These are phyloP conservation scores for Meripilus lineatus DNA, from an alignment of 1,284 basidiomycete species.

Conservation along the genomic window DNA sequence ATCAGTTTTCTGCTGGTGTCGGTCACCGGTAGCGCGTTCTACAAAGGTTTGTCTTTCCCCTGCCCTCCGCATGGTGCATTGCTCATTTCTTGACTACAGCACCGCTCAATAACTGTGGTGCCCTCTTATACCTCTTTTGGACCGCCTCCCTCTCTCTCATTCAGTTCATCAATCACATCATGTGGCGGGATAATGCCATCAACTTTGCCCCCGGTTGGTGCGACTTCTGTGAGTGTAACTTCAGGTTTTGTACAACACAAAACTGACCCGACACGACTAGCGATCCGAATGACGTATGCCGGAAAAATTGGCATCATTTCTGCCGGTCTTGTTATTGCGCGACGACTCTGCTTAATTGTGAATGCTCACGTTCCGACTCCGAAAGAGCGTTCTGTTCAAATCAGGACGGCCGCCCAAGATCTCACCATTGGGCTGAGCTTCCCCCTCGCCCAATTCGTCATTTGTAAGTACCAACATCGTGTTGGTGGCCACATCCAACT, in stretches of 20 bases:
- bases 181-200: constrained; percentile 32
- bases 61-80: constrained; percentile 61
- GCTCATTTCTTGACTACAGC: not conserved
- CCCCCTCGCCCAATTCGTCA: constrained; percentile 31
- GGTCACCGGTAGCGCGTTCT: constrained; percentile 26
- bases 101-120: constrained; percentile 34
- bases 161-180: constrained; percentile 28
- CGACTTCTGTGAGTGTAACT: constrained; percentile 34
- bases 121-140: constrained; percentile 16
- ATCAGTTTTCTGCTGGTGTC: constrained; percentile 43
- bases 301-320: not conserved
- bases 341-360: constrained; percentile 14
- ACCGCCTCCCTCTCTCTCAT: constrained; percentile 24
- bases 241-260: not conserved
- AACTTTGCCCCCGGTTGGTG: constrained; percentile 35
- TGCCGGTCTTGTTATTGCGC: constrained; percentile 6
- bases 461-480: constrained; percentile 35
- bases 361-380: constrained; percentile 20
- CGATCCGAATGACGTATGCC: not conserved
- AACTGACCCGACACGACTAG: not conserved
- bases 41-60: constrained; percentile 31
- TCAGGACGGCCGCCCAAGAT: no score
- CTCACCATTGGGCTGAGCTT: constrained; percentile 32
- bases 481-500: no score
- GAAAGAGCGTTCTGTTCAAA: constrained; percentile 28